Evolutionary conservation across 2,329 filamentous ascomycete species (phyloP).

Genomic region (Trichoderma sp.): DNA sequence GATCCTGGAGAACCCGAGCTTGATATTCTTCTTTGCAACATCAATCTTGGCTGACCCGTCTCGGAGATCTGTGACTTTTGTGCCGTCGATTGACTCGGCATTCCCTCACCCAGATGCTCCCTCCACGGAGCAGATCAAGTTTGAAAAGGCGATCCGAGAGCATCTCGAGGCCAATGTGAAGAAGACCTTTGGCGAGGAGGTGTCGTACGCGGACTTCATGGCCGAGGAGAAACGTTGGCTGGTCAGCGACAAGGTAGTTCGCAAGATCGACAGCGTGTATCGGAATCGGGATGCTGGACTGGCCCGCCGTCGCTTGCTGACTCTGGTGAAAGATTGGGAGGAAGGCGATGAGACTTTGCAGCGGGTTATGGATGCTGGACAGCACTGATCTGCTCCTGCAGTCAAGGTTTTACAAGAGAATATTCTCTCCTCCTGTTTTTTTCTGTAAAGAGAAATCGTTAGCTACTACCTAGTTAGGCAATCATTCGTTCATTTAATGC

Average conservation of each 20-base stretch:
- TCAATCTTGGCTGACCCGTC: slow-evolving; percentile 41
- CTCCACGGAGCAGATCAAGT: slow-evolving; percentile 32
- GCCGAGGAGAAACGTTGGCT: slow-evolving; percentile 45
- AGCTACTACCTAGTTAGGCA: background rate
- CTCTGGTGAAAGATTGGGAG: slow-evolving; percentile 44
- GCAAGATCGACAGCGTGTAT: slow-evolving; percentile 48
- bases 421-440: background rate
- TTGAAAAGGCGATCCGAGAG: slow-evolving; percentile 35
- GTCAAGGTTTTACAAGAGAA: background rate
- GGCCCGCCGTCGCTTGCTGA: slow-evolving; percentile 39
- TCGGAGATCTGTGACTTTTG: slow-evolving; percentile 32
- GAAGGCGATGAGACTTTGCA: slow-evolving; percentile 43
- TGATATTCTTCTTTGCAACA: slow-evolving; percentile 43
- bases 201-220: slow-evolving; percentile 38
- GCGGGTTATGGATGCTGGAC: slow-evolving; percentile 37
- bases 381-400: background rate
- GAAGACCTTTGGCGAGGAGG: slow-evolving; percentile 35
- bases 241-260: slow-evolving; percentile 44
- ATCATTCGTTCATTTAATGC: background rate
- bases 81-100: slow-evolving; percentile 34
- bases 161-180: slow-evolving; percentile 38
- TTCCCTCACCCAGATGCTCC: slow-evolving; percentile 32
- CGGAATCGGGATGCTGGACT: slow-evolving; percentile 45
- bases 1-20: slow-evolving; percentile 35
- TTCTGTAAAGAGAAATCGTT: background rate